These are phyloP conservation scores for Dactylellina haptotyla DNA, from an alignment of 2,329 filamentous ascomycete genomes.

Conservation along the genomic window DNA sequence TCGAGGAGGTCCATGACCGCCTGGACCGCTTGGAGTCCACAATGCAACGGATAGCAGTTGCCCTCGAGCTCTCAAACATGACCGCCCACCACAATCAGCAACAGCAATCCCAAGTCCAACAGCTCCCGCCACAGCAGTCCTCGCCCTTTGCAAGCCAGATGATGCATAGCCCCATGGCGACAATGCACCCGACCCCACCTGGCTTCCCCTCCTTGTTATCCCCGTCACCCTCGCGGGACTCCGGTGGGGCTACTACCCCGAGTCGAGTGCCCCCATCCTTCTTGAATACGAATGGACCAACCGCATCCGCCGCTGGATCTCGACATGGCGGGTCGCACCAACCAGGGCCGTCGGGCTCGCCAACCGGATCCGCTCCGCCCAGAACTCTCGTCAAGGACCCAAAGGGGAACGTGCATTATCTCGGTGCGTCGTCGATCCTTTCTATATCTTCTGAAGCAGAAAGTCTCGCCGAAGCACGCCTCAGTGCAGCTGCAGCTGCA, in stretches of 20 bases:
- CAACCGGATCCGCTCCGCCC: conserved; percentile 21
- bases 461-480: conserved; percentile 55
- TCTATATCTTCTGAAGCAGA: conserved; percentile 57
- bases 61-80: conserved; percentile 55
- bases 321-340: conserved; percentile 19
- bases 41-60: conserved; percentile 55
- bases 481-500: conserved; percentile 45
- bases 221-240: conserved; percentile 48
- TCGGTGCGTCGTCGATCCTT: conserved; percentile 57
- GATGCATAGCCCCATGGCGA: conserved; percentile 54
- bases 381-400: conserved; percentile 54
- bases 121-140: conserved; percentile 19
- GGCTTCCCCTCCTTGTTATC: conserved; percentile 48
- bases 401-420: conserved; percentile 56
- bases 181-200: conserved; percentile 53
- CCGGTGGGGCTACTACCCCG: conserved; percentile 45
- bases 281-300: conserved; percentile 26
- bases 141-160: conserved; percentile 39
- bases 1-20: conserved; percentile 58
- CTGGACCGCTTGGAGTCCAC: conserved; percentile 57
- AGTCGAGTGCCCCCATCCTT: conserved; percentile 46
- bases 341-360: conserved; percentile 31
- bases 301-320: conserved; percentile 17
- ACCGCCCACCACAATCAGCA: conserved; percentile 52
- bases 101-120: conserved; percentile 24